Conservation (phyloP, 2,329 filamentous ascomycete genomes). For the Ceratocystis cubensis region DNA sequence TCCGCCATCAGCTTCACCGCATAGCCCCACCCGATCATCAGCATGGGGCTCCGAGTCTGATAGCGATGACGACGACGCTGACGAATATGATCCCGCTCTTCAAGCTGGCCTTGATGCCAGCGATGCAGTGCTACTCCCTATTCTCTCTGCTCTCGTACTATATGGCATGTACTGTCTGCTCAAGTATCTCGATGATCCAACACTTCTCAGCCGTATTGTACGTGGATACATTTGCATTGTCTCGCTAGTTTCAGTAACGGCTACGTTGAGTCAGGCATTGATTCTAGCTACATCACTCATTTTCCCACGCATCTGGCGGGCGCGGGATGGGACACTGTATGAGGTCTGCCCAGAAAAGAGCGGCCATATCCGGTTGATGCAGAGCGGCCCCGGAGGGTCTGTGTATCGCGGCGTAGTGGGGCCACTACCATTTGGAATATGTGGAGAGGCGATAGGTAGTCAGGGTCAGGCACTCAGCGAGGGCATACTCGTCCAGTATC, state of each 20-base stretch:
- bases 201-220: slow-evolving; percentile 69
- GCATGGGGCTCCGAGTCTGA: slow-evolving; percentile 25
- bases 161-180: slow-evolving; percentile 75
- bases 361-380: slow-evolving; percentile 19
- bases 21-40: slow-evolving; percentile 24
- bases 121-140: slow-evolving; percentile 74
- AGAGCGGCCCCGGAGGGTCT: slow-evolving; percentile 21
- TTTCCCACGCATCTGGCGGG: slow-evolving; percentile 60
- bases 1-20: slow-evolving; percentile 63
- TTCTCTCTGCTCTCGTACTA: slow-evolving; percentile 61
- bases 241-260: slow-evolving; percentile 63
- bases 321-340: slow-evolving; percentile 33
- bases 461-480: neutral
- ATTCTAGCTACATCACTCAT: slow-evolving; percentile 52
- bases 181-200: slow-evolving; percentile 73
- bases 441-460: neutral
- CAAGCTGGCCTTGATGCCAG: slow-evolving; percentile 35
- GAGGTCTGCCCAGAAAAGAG: slow-evolving; percentile 29
- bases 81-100: slow-evolving; percentile 40
- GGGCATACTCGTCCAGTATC: neutral
- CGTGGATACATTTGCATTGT: slow-evolving; percentile 72
- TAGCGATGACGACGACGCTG: slow-evolving; percentile 34
- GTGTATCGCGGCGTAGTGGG: slow-evolving; percentile 16
- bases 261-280: slow-evolving; percentile 59
- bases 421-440: slow-evolving; percentile 26